Conservation (phyloP, 805 yeast species). For the Candida vartiovaarae region DNA sequence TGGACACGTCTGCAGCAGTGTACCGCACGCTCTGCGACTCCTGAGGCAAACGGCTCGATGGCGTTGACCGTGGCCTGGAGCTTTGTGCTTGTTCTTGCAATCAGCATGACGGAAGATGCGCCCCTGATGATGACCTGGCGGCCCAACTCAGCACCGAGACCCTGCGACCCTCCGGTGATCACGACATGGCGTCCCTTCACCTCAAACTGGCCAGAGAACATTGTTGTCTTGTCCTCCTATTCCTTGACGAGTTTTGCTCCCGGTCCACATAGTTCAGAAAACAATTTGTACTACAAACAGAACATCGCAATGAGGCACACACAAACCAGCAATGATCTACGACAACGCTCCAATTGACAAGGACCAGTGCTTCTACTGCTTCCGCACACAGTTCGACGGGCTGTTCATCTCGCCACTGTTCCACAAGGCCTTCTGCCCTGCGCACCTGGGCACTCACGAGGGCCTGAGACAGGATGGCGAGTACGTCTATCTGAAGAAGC, state of each 20-base stretch:
- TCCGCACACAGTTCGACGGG: slow-evolving; percentile 63
- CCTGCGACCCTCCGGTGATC: slow-evolving; percentile 94
- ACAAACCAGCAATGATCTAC: neutral
- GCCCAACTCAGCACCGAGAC: slow-evolving; percentile 80
- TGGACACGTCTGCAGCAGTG: slow-evolving; percentile 58
- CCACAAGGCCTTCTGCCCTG: slow-evolving; percentile 61
- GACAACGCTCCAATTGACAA: slow-evolving; percentile 47
- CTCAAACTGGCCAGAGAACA: slow-evolving; percentile 15
- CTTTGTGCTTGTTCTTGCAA: slow-evolving; percentile 68
- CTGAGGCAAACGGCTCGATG: slow-evolving; percentile 29
- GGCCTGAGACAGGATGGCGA: slow-evolving; percentile 33
- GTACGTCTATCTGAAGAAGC: slow-evolving; percentile 54
- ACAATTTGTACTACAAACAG: too few relatives aligned
- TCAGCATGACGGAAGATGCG: slow-evolving; percentile 63
- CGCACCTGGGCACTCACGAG: slow-evolving; percentile 55
- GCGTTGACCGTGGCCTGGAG: slow-evolving; percentile 42
- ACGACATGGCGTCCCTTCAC: slow-evolving; percentile 44
- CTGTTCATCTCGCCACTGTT: slow-evolving; percentile 72
- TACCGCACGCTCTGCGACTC: slow-evolving; percentile 26
- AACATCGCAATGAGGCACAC: too few relatives aligned
- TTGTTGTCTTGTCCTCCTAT: neutral
- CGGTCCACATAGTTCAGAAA: too few relatives aligned
- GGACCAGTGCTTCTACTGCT: slow-evolving; percentile 88
- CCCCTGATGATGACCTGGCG: slow-evolving; percentile 42
- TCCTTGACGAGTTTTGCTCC: neutral